Evolutionary conservation across 1,139 yeast species (phyloP).

Genomic region (Suhomyces ambrosiae): DNA sequence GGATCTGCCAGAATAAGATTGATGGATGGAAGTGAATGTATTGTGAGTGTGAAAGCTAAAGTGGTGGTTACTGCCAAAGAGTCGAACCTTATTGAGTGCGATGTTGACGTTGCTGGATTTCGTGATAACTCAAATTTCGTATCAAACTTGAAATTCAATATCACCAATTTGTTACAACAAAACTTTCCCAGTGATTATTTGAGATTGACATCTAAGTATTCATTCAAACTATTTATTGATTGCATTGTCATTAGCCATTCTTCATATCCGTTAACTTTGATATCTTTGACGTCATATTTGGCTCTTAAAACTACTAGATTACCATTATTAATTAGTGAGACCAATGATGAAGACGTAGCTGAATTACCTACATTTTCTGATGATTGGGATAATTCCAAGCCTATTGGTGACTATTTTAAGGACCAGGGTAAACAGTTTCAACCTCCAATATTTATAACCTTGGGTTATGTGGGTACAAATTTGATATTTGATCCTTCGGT

Average conservation of each 20-base stretch:
- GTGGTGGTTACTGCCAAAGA: slow-evolving; percentile 60
- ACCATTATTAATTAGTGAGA: slow-evolving; percentile 70
- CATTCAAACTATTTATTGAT: slow-evolving; percentile 77
- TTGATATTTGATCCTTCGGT: slow-evolving; percentile 78
- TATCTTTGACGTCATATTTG: slow-evolving; percentile 76
- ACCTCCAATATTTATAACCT: slow-evolving; percentile 76
- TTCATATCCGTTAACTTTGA: slow-evolving; percentile 72
- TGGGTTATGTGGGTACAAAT: slow-evolving; percentile 73
- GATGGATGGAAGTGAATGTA: slow-evolving; percentile 89
- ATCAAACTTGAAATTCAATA: slow-evolving; percentile 55
- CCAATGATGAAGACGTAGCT: slow-evolving; percentile 60
- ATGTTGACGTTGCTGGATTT: slow-evolving; percentile 71
- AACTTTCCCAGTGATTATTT: slow-evolving; percentile 53
- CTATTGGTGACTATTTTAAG: slow-evolving; percentile 37
- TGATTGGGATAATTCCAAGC: slow-evolving; percentile 68
- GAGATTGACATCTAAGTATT: slow-evolving; percentile 68
- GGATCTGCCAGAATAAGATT: slow-evolving; percentile 88
- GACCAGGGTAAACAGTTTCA: slow-evolving; percentile 37
- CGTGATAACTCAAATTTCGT: slow-evolving; percentile 71
- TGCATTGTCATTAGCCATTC: slow-evolving; percentile 69
- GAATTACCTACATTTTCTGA: slow-evolving; percentile 92
- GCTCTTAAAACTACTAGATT: slow-evolving; percentile 78
- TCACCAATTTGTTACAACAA: slow-evolving; percentile 49
- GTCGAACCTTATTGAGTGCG: slow-evolving; percentile 62
- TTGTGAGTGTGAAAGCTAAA: slow-evolving; percentile 84